Conservation (phyloP, 2,329 filamentous ascomycete species). For the Plenodomus lindquistii region DNA sequence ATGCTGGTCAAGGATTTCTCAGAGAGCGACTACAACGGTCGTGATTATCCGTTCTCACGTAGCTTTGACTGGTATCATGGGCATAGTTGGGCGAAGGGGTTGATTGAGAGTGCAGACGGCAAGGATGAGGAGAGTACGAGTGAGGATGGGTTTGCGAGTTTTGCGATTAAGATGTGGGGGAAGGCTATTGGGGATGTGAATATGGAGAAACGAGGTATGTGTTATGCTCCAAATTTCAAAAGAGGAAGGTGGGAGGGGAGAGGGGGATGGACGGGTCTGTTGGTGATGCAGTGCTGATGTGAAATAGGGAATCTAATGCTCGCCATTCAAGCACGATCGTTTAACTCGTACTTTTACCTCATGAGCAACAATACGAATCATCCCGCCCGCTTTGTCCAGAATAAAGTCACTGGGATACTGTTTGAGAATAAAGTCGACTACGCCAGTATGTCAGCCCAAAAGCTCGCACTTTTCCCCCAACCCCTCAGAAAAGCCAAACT, state of each 20-base stretch:
- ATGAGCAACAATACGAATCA: slow-evolving; percentile 69
- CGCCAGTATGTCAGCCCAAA: slow-evolving; percentile 78
- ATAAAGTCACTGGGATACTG: slow-evolving; percentile 71
- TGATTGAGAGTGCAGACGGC: slow-evolving; percentile 71
- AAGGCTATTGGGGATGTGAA: slow-evolving; percentile 72
- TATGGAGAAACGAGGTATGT: slow-evolving; percentile 69
- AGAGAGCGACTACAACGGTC: slow-evolving; percentile 71
- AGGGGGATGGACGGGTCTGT: neutral
- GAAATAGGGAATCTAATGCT: slow-evolving; percentile 75
- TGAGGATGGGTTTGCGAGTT: slow-evolving; percentile 86
- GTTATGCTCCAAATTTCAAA: fast-evolving
- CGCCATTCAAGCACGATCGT: slow-evolving; percentile 71
- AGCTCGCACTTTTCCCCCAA: slow-evolving; percentile 64
- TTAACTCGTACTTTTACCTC: slow-evolving; percentile 85
- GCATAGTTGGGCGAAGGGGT: slow-evolving; percentile 87
- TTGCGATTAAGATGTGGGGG: slow-evolving; percentile 95
- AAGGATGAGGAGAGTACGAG: slow-evolving; percentile 88
- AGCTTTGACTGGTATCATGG: slow-evolving; percentile 94
- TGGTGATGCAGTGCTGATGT: neutral
- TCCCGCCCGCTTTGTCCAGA: slow-evolving; percentile 76
- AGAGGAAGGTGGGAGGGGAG: neutral
- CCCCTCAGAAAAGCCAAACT: neutral
- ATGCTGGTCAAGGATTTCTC: slow-evolving; percentile 80
- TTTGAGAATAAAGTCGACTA: slow-evolving; percentile 98
- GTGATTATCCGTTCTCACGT: slow-evolving; percentile 75